These are phyloP conservation scores for Magnaporthiopsis rhizophila DNA, from an alignment of 2,329 filamentous ascomycete genomes.

Conservation along the genomic window DNA sequence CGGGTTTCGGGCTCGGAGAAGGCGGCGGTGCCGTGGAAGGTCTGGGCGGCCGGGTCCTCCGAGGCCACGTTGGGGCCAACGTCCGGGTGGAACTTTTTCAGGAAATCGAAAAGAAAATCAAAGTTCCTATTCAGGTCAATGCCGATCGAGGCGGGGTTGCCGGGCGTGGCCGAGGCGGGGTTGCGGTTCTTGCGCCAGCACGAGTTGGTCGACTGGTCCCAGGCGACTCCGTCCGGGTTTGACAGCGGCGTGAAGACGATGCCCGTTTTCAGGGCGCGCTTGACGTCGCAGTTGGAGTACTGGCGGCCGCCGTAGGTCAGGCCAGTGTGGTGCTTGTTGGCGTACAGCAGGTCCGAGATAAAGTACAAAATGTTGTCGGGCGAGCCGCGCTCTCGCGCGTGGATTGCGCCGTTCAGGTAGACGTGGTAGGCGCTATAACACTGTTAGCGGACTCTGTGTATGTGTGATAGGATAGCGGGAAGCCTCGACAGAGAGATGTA, in stretches of 20 bases:
- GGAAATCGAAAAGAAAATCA: constrained; percentile 49
- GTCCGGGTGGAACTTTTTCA: constrained; percentile 29
- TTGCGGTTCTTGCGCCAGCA: constrained; percentile 53
- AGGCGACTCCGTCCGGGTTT: constrained; percentile 46
- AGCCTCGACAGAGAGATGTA: not conserved
- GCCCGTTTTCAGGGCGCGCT: constrained; percentile 40
- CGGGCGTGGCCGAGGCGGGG: constrained; percentile 25
- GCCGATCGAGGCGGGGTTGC: constrained; percentile 27
- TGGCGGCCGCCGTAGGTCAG: constrained; percentile 42
- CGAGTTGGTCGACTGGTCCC: constrained; percentile 38
- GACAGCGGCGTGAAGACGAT: constrained; percentile 44
- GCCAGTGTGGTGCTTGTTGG: constrained; percentile 38
- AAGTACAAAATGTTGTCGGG: constrained; percentile 51
- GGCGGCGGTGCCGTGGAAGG: constrained; percentile 41
- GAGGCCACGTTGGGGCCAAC: constrained; percentile 32
- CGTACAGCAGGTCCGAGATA: constrained; percentile 46
- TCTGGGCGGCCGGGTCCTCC: constrained; percentile 30
- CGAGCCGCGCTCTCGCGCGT: constrained; percentile 50
- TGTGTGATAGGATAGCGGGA: too few species aligned
- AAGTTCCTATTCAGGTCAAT: constrained; percentile 51
- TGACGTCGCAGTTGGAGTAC: constrained; percentile 44
- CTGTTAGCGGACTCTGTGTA: not conserved
- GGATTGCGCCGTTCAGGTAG: constrained; percentile 45
- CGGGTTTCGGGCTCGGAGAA: constrained; percentile 50
- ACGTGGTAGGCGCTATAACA: constrained; percentile 26